Percentiles rank a stretch among this genome's conserved stretches.
Evolutionary conservation across 257 asterid genomes (phyloP).

Genomic region (Craterostigma plantagineum): DNA sequence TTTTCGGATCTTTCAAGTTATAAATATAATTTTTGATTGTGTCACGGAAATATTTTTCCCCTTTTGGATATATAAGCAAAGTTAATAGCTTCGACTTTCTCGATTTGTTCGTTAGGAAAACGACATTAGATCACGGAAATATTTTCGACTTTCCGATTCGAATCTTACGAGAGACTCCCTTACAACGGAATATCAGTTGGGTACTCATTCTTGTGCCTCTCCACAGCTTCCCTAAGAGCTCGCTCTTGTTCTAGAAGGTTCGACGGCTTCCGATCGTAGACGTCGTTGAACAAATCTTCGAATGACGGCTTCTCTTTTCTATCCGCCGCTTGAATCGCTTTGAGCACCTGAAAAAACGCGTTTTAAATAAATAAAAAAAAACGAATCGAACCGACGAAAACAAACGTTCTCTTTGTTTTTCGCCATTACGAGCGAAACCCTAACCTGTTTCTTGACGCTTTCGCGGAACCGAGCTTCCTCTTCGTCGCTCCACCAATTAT

Average conservation of each 20-base stretch:
- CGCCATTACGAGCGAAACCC: background rate
- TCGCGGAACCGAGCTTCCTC: conserved; percentile 39
- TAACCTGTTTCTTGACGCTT: conserved; percentile 48
- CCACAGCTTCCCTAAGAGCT: conserved; percentile 37
- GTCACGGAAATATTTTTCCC: too few relatives aligned
- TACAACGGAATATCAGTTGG: conserved; percentile 66
- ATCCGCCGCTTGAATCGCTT: conserved; percentile 65
- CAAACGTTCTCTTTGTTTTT: background rate
- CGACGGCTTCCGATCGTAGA: conserved; percentile 33
- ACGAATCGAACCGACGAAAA: too few relatives aligned
- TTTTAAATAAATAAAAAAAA: too few relatives aligned
- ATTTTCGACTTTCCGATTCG: too few relatives aligned
- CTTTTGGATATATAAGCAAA: too few relatives aligned
- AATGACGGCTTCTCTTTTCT: conserved; percentile 38
- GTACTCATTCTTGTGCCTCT: conserved; percentile 45
- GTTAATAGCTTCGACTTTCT: too few relatives aligned
- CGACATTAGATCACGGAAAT: too few relatives aligned
- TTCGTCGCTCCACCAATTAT: conserved; percentile 80
- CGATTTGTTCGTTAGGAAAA: too few relatives aligned
- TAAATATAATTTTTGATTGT: too few relatives aligned
- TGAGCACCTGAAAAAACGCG: conserved; percentile 25
- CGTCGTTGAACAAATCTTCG: conserved; percentile 47
- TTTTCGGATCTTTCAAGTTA: too few relatives aligned
- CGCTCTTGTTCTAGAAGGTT: conserved; percentile 64
- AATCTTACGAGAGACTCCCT: too few relatives aligned